Evolutionary conservation across 106 monocot species (phyloP), one percentile per base, ranked within the genome.

Genomic region (Triglochin maritima): DNA sequence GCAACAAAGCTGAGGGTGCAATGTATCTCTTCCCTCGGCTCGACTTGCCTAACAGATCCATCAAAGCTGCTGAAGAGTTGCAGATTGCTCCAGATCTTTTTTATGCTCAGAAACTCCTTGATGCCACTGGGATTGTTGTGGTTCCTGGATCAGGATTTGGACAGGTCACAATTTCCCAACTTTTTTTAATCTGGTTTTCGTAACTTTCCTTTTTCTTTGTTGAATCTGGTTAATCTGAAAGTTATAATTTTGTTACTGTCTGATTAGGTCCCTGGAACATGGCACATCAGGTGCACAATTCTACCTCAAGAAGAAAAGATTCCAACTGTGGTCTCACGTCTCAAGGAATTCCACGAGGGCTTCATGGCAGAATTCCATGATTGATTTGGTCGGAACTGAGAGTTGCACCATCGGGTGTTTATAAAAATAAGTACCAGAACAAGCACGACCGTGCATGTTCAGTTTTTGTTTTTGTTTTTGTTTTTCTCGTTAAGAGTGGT

Each of bases 251-350:
- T 67, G 7, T 17, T 53, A 2, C 17, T 29, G 6, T 47, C 46
- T 42, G 9, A 56, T 42, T 57, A 95, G 95, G 90, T 90, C 17
- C 90, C 95, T 11, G 87, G 90, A 70, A 95, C 95, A 51, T 96
- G 87, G 83, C 95, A 96, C 65, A 56, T 96, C 42, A 85, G 95
- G 73, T 90, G 90, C 81, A 96, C 95, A 4, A 96, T 90, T 54
- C 81, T 96, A 43, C 95, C 95, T 1, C 95, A 85, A 72, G 95
- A 96, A 78, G 95, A 96, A 6, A 90, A 88, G 74, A 96, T 96
- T 47, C 95, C 95, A 7, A 87, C 85, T 49, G 77, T 96, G 45
- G 76, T 90, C 57, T 81, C 95, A 63, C 62, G 81, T 56, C 68
- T 95, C 64, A 87, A 81, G 69, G 80, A 76, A 9, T 95, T 95